phyloP scores from a whole-genome alignment of 768 basidiomycete genomes.

The Boletus patriciae region DNA sequence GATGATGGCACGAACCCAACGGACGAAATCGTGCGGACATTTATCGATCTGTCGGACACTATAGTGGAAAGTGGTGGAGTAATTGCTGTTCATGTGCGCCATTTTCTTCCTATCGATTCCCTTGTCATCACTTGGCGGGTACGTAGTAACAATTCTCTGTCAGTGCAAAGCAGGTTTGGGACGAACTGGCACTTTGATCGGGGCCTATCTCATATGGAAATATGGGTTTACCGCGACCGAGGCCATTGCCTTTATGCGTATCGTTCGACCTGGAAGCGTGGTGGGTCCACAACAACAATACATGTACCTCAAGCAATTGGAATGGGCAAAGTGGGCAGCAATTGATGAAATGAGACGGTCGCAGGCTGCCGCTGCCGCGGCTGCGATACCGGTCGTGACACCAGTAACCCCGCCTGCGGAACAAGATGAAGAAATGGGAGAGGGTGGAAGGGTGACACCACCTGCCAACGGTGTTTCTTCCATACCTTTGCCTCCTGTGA shows the following conservation, averaged over 20 bases:
- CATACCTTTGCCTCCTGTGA: slow-evolving; percentile 64
- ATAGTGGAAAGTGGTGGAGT: slow-evolving; percentile 76
- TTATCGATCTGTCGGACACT: slow-evolving; percentile 82
- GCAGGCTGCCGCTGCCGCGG: slow-evolving; percentile 43
- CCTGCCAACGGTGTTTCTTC: slow-evolving; percentile 20
- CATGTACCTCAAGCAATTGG: slow-evolving; percentile 90
- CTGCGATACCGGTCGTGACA: slow-evolving; percentile 53
- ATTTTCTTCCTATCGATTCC: slow-evolving; percentile 7
- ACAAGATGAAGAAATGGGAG: slow-evolving; percentile 59
- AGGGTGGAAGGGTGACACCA: slow-evolving; percentile 42
- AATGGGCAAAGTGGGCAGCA: slow-evolving; percentile 93
- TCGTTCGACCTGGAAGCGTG: slow-evolving; percentile 91
- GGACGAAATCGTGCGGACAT: slow-evolving; percentile 89
- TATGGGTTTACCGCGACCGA: slow-evolving; percentile 95
- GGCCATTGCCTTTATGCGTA: slow-evolving; percentile 97
- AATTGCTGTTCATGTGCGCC: slow-evolving; percentile 83
- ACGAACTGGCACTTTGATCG: slow-evolving; percentile 93
- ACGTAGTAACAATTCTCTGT: slow-evolving; percentile 21
- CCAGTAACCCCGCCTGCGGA: slow-evolving; percentile 84
- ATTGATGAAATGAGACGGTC: slow-evolving; percentile 65
- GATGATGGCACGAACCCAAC: slow-evolving; percentile 98
- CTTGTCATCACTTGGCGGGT: slow-evolving; percentile 13
- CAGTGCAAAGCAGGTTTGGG: slow-evolving; percentile 97
- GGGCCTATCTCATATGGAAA: slow-evolving; percentile 98
- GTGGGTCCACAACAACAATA: slow-evolving; percentile 94